These are phyloP conservation scores for Pecoramyces ruminantium DNA, from an alignment of 192 early-diverging fungal species.

Conservation along the genomic window DNA sequence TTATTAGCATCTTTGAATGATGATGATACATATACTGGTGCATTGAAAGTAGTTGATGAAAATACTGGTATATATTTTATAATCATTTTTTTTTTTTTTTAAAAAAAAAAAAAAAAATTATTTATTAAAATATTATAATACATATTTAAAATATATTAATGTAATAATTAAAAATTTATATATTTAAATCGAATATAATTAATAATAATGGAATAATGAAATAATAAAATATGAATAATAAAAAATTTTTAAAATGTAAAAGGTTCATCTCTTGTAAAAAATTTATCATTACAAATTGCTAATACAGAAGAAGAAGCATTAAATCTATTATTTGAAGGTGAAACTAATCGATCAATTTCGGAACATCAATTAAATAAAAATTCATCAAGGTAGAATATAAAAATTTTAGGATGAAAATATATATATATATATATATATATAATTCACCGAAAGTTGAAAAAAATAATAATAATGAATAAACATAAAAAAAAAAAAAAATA, in stretches of 20 bases:
- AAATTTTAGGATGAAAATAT: no score
- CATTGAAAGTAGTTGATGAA: constrained; percentile 30
- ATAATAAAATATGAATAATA: neutral
- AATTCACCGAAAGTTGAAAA: no score
- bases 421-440: no score
- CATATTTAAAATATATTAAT: no score
- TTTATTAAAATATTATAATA: no score
- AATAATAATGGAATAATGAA: neutral
- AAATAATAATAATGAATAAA: no score
- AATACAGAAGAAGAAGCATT: constrained; percentile 44
- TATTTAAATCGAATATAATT: no score
- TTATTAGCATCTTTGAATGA: constrained; percentile 18
- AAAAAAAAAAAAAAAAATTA: no score
- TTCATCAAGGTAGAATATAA: constrained; percentile 22
- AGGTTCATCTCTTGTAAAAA: constrained; percentile 34
- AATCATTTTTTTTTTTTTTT: no score
- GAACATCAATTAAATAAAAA: constrained; percentile 41
- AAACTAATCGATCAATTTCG: constrained; percentile 34
- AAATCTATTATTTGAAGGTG: constrained; percentile 43
- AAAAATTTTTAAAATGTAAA: neutral
- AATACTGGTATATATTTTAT: constrained; percentile 16
- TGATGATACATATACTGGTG: neutral
- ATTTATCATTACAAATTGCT: constrained; percentile 24
- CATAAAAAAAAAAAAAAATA: neutral
- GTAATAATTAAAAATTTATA: no score